phyloP scores from a whole-genome alignment of 306 rosid species.

The Vigna angularis region DNA sequence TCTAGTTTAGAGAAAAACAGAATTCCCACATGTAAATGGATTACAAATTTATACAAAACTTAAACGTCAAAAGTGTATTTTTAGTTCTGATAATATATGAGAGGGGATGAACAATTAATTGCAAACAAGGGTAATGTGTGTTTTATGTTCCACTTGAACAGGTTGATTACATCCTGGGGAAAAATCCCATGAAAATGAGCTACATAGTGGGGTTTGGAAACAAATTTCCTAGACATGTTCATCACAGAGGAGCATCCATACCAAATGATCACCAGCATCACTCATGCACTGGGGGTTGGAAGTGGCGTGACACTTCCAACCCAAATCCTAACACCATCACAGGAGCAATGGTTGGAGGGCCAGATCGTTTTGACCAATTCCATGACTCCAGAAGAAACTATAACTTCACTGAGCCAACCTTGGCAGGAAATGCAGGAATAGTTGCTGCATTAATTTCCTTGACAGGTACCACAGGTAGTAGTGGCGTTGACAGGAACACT shows the following conservation, averaged over 20 bases:
- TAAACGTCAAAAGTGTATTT: no score
- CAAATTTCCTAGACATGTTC: slow-evolving; percentile 60
- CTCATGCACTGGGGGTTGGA: slow-evolving; percentile 63
- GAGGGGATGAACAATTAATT: no score
- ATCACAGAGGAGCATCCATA: slow-evolving; percentile 69
- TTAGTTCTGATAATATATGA: no score
- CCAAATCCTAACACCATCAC: slow-evolving; percentile 59
- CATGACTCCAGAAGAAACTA: slow-evolving; percentile 51
- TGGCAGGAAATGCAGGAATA: slow-evolving; percentile 74
- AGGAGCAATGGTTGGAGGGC: slow-evolving; percentile 86
- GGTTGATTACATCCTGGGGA: slow-evolving; percentile 75
- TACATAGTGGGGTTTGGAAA: slow-evolving; percentile 68
- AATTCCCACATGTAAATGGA: no score
- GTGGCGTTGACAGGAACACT: slow-evolving; percentile 58
- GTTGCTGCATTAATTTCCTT: slow-evolving; percentile 73
- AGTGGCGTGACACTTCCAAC: slow-evolving; percentile 55
- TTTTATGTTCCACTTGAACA: slow-evolving; percentile 27
- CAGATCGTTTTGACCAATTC: slow-evolving; percentile 57
- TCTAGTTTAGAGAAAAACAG: no score
- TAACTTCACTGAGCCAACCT: slow-evolving; percentile 63
- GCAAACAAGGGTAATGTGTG: background rate
- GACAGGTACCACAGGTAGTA: slow-evolving; percentile 50
- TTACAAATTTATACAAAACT: no score
- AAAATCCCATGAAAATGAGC: slow-evolving; percentile 74
- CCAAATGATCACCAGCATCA: slow-evolving; percentile 55